Percentiles rank a stretch among this genome's conserved stretches.
phyloP scores from a whole-genome alignment of 208 protist genomes.

The Leptomonas seymouri region DNA sequence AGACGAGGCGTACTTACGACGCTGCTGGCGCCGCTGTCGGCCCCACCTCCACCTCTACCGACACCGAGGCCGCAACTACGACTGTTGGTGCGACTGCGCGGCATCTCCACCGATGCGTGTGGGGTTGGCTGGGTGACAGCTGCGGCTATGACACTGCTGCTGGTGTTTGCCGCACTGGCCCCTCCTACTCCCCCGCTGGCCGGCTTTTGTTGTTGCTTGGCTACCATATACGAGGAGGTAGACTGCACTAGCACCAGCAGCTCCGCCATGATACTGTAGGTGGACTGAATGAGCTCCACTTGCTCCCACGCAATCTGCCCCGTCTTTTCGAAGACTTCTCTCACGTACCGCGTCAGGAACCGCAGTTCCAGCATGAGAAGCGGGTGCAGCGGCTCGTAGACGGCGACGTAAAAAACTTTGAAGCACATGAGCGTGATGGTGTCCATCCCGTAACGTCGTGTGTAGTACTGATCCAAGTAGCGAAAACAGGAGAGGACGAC shows the following conservation, averaged over 20 bases:
- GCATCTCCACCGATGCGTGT: background rate
- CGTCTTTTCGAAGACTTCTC: slow-evolving; percentile 25
- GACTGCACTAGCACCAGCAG: slow-evolving; percentile 41
- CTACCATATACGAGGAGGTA: slow-evolving; percentile 47
- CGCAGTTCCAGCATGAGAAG: slow-evolving; percentile 46
- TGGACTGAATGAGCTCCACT: slow-evolving; percentile 32
- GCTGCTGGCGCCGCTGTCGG: slow-evolving; percentile 10
- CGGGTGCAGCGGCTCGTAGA: slow-evolving; percentile 63
- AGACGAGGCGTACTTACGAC: slow-evolving; percentile 9
- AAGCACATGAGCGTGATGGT: slow-evolving; percentile 70
- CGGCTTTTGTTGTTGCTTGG: slow-evolving; percentile 30
- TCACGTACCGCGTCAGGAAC: slow-evolving; percentile 30
- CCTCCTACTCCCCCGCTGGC: background rate
- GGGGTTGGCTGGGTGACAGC: background rate
- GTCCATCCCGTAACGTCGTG: slow-evolving; percentile 61
- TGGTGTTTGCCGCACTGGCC: slow-evolving; percentile 7
- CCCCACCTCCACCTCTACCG: background rate
- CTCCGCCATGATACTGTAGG: slow-evolving; percentile 42
- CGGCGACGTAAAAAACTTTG: slow-evolving; percentile 80
- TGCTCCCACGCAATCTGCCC: slow-evolving; percentile 31
- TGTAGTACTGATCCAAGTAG: slow-evolving; percentile 89
- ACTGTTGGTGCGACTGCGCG: slow-evolving; percentile 20
- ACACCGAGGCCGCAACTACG: slow-evolving; percentile 2
- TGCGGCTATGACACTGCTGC: slow-evolving; percentile 1
- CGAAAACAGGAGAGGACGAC: slow-evolving; percentile 81